Percentiles rank a stretch among this genome's conserved stretches.
phyloP scores from a whole-genome alignment of 139 green algal genomes.

The Closterium sp. region DNA sequence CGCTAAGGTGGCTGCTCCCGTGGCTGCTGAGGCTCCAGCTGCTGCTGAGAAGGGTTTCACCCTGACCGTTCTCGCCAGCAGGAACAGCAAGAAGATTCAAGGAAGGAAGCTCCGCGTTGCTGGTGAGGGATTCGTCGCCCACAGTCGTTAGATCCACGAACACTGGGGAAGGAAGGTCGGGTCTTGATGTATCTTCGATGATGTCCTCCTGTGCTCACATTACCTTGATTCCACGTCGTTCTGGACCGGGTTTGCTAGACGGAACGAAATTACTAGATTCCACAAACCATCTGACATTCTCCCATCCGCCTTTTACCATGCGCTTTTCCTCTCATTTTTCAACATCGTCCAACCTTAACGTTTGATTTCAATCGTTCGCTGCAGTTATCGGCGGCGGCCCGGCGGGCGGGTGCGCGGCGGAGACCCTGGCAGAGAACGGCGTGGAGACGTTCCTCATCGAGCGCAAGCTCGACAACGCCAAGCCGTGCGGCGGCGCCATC shows the following conservation, averaged over 20 bases:
- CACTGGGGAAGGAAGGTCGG: too few relatives aligned
- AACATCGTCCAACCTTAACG: neutral
- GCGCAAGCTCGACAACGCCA: conserved; percentile 98
- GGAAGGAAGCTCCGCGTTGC: conserved; percentile 45
- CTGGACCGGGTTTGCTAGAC: neutral
- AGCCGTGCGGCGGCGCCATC: conserved; percentile 76
- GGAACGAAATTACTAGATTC: neutral
- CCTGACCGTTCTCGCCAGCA: conserved; percentile 17
- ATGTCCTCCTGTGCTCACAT: neutral
- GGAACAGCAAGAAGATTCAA: conserved; percentile 45
- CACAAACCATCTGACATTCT: neutral
- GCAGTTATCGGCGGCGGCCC: conserved; percentile 94
- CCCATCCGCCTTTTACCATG: neutral
- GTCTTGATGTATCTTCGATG: too few relatives aligned
- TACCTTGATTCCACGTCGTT: neutral
- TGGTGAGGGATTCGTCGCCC: too few relatives aligned
- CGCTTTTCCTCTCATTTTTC: neutral
- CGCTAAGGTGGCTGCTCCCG: neutral
- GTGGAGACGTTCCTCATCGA: conserved; percentile 95
- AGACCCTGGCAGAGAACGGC: conserved; percentile 89
- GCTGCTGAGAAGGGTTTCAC: neutral
- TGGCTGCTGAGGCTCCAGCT: neutral
- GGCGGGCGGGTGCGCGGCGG: conserved; percentile 88
- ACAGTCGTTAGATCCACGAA: too few relatives aligned
- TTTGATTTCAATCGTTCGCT: neutral